Percentiles rank a stretch among this genome's conserved stretches.
Conservation (phyloP, 1,139 yeast genomes). For the Taiozyma sp. region DNA sequence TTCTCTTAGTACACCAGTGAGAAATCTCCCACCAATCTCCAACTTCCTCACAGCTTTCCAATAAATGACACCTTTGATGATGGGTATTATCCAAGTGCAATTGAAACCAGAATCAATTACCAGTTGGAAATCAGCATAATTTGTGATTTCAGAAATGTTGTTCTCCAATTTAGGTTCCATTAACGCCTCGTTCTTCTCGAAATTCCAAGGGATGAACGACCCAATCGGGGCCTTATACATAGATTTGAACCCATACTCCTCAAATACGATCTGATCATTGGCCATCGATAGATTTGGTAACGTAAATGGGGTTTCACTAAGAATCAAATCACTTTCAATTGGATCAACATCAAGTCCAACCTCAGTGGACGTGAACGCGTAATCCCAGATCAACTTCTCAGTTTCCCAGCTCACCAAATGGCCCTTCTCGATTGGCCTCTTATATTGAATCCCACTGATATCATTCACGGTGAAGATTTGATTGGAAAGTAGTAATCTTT, state of each 20-base stretch:
- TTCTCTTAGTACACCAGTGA: constrained; percentile 80
- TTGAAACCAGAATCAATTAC: constrained; percentile 87
- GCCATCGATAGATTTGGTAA: constrained; percentile 78
- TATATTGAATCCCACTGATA: constrained; percentile 66
- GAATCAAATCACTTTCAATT: constrained; percentile 28
- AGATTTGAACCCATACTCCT: constrained; percentile 78
- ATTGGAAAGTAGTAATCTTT: constrained; percentile 68
- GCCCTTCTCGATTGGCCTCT: constrained; percentile 85
- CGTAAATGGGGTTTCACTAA: constrained; percentile 70
- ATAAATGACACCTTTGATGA: constrained; percentile 70
- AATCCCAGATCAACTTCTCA: constrained; percentile 92
- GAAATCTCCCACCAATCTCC: constrained; percentile 74
- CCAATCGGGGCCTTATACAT: constrained; percentile 46
- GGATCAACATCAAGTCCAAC: constrained; percentile 28
- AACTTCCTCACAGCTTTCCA: constrained; percentile 71
- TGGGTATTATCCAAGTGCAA: constrained; percentile 84
- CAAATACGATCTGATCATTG: constrained; percentile 90
- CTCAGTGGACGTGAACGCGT: constrained; percentile 43
- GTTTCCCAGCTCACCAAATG: constrained; percentile 90
- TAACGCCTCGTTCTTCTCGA: constrained; percentile 21
- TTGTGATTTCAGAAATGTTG: constrained; percentile 11
- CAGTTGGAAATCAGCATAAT: constrained; percentile 57
- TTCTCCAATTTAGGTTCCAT: constrained; percentile 19
- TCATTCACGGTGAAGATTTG: constrained; percentile 60
- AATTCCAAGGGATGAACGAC: constrained; percentile 67